phyloP scores from a whole-genome alignment of 768 basidiomycete species.

The Leccinum pellstonianum region DNA sequence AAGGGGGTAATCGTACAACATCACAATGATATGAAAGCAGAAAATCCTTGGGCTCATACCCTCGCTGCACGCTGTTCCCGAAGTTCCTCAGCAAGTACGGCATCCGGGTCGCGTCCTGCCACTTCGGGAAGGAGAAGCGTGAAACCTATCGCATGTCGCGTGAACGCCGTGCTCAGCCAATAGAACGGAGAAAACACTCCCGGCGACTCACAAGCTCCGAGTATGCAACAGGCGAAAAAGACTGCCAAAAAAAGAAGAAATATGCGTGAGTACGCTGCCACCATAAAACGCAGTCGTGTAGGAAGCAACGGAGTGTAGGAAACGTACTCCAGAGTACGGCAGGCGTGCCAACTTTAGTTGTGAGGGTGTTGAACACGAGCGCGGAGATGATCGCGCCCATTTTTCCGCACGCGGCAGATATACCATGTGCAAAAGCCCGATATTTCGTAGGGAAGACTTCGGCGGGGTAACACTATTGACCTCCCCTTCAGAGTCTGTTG shows the following conservation, averaged over 20 bases:
- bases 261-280: not conserved
- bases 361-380: constrained; percentile 67
- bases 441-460: constrained; percentile 77
- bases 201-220: constrained; percentile 44
- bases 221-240: constrained; percentile 63
- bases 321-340: constrained; percentile 69
- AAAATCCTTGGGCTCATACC: not conserved
- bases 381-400: constrained; percentile 75
- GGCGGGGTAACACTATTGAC: constrained; percentile 61
- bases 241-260: constrained; percentile 38
- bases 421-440: constrained; percentile 70
- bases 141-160: constrained; percentile 21
- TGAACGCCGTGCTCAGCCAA: not conserved
- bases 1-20: not conserved
- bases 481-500: not conserved
- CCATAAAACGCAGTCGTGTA: not conserved
- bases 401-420: constrained; percentile 74
- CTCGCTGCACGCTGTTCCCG: constrained; percentile 14
- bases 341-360: constrained; percentile 59
- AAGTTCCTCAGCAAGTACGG: constrained; percentile 41
- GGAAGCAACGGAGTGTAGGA: not conserved
- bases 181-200: not conserved
- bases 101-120: constrained; percentile 49
- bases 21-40: not conserved
- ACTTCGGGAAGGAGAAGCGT: constrained; percentile 54